Evolutionary conservation across 441 rosid genomes (phyloP), one percentile per base, ranked within the genome.

Genomic region (Gossypium laxum): DNA sequence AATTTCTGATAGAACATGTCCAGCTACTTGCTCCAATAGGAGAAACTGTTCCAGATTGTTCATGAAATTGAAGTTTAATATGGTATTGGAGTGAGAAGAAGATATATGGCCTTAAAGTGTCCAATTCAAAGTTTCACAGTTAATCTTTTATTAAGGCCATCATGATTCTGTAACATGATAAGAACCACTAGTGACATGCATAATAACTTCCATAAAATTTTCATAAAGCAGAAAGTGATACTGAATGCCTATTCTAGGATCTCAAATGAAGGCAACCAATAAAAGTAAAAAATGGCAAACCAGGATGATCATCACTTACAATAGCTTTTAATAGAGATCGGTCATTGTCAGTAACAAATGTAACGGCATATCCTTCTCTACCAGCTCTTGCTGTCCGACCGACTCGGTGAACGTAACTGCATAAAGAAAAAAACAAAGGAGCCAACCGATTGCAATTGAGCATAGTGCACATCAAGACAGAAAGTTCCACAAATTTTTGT

Each of bases 321-420:
- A 95, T 92, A 78, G 95, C 84, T 91, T 92, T 95, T 73, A 92
- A 77, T 62, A 95, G 91, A 71, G 99, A 87, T 15, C 96, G 89
- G 69, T 95, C 98, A 80, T 81, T 89, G 78, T 95, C 99, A 30
- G 98, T 88, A 78, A 92, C 81, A 77, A 95, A 89, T 26, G 98
- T 95, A 72, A 95, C 98, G 58, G 99, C 99, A 78, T 87, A 95
- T 75, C 99, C 98, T 83, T 91, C 88, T 81, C 95, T 88, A 12
- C 99, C 98, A 73, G 97, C 99, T 89, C 98, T 86, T 64, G 98
- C 98, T 56, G 97, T 92, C 66, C 96, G 91, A 72, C 98, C 98
- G 8, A 95, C 99, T 79, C 96, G 87, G 79, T 95, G 99, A 79
- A 91, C 86, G 72, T 95, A 92, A 77, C 99, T 95, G 88, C 71